phyloP scores from a whole-genome alignment of 129 eudicot species.

The Chrysanthemum lavandulifolium region DNA sequence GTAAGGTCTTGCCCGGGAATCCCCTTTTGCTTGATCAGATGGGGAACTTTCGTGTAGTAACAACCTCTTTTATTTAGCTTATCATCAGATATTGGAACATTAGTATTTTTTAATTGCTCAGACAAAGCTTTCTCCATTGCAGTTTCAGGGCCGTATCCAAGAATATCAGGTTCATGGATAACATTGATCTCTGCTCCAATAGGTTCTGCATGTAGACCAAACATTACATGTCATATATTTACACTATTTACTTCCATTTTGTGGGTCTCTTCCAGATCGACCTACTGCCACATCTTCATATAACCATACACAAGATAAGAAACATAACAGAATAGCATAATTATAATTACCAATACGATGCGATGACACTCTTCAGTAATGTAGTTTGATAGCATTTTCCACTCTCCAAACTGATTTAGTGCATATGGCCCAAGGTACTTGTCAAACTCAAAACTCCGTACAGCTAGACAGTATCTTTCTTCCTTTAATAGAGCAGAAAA shows the following conservation, averaged over 20 bases:
- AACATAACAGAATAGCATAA: neutral
- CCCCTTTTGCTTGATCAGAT: conserved; percentile 78
- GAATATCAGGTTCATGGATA: conserved; percentile 56
- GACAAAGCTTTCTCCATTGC: conserved; percentile 64
- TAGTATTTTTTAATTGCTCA: conserved; percentile 66
- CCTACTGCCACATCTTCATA: neutral
- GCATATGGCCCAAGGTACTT: conserved; percentile 80
- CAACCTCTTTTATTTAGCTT: conserved; percentile 53
- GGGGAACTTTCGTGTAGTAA: conserved; percentile 81
- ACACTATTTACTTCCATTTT: conserved; percentile 19
- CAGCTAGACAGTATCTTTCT: conserved; percentile 77
- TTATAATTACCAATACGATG: conserved; percentile 61
- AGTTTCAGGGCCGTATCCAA: conserved; percentile 47
- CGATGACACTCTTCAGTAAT: conserved; percentile 66
- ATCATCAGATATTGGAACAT: conserved; percentile 36
- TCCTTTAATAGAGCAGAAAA: conserved; percentile 46
- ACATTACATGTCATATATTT: conserved; percentile 8
- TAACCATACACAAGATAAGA: no score
- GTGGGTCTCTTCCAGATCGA: neutral
- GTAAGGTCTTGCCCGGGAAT: conserved; percentile 65
- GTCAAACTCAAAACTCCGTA: conserved; percentile 72
- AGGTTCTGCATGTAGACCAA: conserved; percentile 57
- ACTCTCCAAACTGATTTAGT: conserved; percentile 61
- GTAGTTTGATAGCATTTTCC: conserved; percentile 75
- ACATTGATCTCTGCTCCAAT: conserved; percentile 87